Evolutionary conservation across 345 rosid species (phyloP), one percentile per base, ranked within the genome.

Genomic region (Eucalyptus guilfoylei): DNA sequence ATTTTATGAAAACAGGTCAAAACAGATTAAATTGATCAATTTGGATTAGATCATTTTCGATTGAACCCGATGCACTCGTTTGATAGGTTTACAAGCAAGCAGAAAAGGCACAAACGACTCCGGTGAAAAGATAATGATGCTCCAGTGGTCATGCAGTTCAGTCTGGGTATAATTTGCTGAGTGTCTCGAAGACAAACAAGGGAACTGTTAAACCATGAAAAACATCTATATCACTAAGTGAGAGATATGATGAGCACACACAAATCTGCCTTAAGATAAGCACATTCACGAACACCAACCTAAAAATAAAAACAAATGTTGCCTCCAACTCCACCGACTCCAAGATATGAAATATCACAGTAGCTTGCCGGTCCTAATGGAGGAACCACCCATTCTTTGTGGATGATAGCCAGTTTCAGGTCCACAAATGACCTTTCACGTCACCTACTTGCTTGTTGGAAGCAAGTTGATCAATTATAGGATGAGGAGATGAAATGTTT

Each of bases 1-100:
- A 55, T 55, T 55, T 24, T 26, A 55, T 24, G 30, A 26, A 24
- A 55, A 55, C 3, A 1, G 30, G 6, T 55, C 62, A 55, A 55
- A 9, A 24, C 6, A 2, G 30, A 55, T 55, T 26, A 10, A 24
- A 55, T 24, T 10, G 13, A 26, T 11, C 30, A 55, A 23, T 55
- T 1, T 24, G 1, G 14, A 1, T 24, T 1, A 23, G 1, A 55
- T 26, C 12, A 55, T 55, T 55, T 4, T 24, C 3, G 6, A 55
- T 10, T 5, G 30, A 10, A 55, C 62, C 62, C 3, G 6, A 24
- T 26, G 0, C 62, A 55, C 62, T 55, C 6, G 1, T 55, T 55
- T 19, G 21, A 55, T 23, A 55, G 62, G 30, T 23, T 1, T 55
- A 55, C 13, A 40, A 40, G 47, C 47, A 3, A 76, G 30, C 83